Conservation (phyloP, 306 rosid genomes). For the Neltuma alba region DNA sequence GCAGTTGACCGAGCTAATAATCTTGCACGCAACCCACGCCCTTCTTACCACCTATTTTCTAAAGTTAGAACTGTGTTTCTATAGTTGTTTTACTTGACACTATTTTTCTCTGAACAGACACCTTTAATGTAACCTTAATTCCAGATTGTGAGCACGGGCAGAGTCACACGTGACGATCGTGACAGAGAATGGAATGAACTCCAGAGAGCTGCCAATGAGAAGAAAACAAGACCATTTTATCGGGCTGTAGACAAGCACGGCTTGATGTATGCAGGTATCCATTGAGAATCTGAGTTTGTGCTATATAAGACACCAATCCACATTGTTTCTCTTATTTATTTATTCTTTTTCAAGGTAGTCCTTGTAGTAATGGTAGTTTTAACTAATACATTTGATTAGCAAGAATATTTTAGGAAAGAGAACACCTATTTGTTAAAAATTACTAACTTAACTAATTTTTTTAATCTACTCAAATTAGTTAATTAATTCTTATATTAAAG, state of each 20-base stretch:
- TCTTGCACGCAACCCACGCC: conserved; percentile 82
- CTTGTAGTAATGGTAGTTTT: no score
- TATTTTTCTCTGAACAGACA: conserved; percentile 34
- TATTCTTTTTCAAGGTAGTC: no score
- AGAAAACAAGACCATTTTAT: conserved; percentile 79
- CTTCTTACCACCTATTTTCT: conserved; percentile 86
- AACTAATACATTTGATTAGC: no score
- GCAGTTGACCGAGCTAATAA: conserved; percentile 81
- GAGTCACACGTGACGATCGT: conserved; percentile 75
- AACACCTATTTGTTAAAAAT: no score
- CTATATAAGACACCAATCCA: no score
- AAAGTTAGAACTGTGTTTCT: conserved; percentile 47
- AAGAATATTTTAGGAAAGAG: no score
- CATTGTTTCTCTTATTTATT: no score
- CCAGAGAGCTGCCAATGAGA: conserved; percentile 66
- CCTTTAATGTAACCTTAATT: conserved; percentile 35
- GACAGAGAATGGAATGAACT: conserved; percentile 79
- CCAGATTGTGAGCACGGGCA: conserved; percentile 72
- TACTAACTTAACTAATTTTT: no score
- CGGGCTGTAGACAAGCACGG: conserved; percentile 71
- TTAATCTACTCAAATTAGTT: no score
- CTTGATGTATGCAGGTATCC: conserved; percentile 90
- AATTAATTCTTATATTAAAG: no score
- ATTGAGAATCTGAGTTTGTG: neutral
- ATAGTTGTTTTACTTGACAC: conserved; percentile 19